Evolutionary conservation across 2,329 filamentous ascomycete species (phyloP).

Genomic region (Xylaria sp.): DNA sequence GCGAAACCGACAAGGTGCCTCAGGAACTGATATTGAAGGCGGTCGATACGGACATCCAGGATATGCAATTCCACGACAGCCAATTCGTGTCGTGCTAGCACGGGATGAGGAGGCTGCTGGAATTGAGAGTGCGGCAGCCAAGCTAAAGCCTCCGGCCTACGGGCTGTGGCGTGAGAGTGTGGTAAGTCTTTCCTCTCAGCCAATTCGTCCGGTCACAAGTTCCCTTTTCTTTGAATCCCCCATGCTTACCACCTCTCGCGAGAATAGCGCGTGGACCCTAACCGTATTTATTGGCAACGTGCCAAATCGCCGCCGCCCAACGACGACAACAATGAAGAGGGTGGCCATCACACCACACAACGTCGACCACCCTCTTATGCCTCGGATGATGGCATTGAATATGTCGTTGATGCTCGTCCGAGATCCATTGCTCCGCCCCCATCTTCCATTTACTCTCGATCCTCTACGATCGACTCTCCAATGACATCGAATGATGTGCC

Average conservation of each 20-base stretch:
- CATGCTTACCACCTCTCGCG: conserved; percentile 19
- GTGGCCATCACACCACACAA: conserved; percentile 43
- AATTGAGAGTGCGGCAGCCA: conserved; percentile 63
- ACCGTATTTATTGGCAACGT: conserved; percentile 83
- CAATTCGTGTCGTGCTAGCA: conserved; percentile 80
- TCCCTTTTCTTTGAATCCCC: neutral
- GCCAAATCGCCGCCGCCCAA: conserved; percentile 54
- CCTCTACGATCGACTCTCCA: conserved; percentile 52
- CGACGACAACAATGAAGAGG: conserved; percentile 5
- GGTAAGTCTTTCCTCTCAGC: conserved; percentile 62
- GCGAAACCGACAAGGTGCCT: conserved; percentile 36
- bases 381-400: conserved; percentile 78
- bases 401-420: conserved; percentile 74
- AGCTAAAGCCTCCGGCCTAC: conserved; percentile 81
- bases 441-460: conserved; percentile 32
- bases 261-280: conserved; percentile 77
- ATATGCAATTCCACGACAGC: conserved; percentile 75
- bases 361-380: conserved; percentile 77
- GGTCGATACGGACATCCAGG: conserved; percentile 52
- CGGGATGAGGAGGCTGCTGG: conserved; percentile 77
- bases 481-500: conserved; percentile 59
- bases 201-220: neutral
- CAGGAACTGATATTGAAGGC: conserved; percentile 8
- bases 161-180: conserved; percentile 86
- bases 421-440: conserved; percentile 61